A percentile compares a stretch with the other conserved stretches of the same genome.
Conservation (phyloP, 139 green algal genomes). For the Asterochloris sp. region DNA sequence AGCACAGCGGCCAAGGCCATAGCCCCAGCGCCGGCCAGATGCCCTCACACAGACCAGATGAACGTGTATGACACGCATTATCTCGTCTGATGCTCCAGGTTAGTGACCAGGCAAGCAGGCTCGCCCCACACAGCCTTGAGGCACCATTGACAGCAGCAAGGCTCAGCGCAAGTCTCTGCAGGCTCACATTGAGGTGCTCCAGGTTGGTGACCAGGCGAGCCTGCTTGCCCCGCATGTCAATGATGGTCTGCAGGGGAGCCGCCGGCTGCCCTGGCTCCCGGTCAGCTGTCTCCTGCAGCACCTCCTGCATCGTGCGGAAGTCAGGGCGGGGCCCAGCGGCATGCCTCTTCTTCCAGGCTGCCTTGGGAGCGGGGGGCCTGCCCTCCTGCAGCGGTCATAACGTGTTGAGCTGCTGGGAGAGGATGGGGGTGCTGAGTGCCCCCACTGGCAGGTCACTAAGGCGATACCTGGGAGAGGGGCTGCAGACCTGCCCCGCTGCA, state of each 20-base stretch:
- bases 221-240: conserved; percentile 92
- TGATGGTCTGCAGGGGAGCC: conserved; percentile 49
- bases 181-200: conserved; percentile 67
- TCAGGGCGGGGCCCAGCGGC: conserved; percentile 50
- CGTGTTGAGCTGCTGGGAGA: conserved; percentile 83
- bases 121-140: too few species aligned
- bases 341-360: conserved; percentile 69
- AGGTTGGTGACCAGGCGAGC: conserved; percentile 87
- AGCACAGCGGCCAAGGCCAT: too few species aligned
- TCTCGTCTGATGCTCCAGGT: too few species aligned
- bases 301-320: conserved; percentile 78
- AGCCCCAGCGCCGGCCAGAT: too few species aligned
- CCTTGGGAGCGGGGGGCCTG: conserved; percentile 48
- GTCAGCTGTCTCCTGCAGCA: conserved; percentile 58
- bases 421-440: conserved; percentile 45
- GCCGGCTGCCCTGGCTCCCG: not conserved
- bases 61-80: too few species aligned
- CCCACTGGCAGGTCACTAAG: too few species aligned
- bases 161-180: not conserved
- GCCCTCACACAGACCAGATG: too few species aligned
- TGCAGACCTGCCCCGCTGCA: too few species aligned
- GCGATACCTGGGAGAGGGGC: too few species aligned
- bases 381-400: conserved; percentile 88
- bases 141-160: too few species aligned
- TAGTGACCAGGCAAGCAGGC: too few species aligned